These are phyloP conservation scores for Pseudoneurospora amorphoporcata DNA, from an alignment of 495 filamentous ascomycete species.

Conservation along the genomic window DNA sequence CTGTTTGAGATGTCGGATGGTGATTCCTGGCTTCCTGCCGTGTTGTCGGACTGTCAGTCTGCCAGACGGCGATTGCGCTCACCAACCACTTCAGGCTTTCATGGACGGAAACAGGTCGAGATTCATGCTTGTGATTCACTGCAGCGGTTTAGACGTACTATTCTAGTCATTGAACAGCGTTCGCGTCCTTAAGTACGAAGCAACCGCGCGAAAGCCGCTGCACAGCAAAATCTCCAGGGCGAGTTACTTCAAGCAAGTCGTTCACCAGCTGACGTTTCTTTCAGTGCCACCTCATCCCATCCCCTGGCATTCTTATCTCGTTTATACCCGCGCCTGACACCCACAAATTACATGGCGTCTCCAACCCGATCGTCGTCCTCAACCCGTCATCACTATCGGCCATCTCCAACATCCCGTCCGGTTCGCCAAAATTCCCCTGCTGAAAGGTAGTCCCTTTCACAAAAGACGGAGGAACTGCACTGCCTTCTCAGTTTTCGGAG, in stretches of 20 bases:
- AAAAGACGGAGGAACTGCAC: neutral
- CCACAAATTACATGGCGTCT: neutral
- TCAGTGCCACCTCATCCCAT: neutral
- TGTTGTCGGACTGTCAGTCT: neutral
- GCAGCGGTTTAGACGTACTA: neutral
- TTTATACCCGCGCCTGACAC: neutral
- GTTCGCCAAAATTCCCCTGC: no score
- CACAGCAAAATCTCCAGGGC: neutral
- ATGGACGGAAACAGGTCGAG: neutral
- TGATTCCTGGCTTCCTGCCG: no score
- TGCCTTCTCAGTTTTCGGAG: neutral
- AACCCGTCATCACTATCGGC: neutral
- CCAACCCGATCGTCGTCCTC: neutral
- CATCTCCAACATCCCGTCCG: neutral
- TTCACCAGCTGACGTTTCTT: neutral
- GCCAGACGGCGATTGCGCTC: neutral
- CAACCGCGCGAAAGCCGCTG: neutral
- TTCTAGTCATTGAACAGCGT: neutral
- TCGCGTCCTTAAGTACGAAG: neutral
- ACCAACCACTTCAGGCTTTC: neutral
- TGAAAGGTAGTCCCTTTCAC: neutral
- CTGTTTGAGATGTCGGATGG: neutral
- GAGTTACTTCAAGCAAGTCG: neutral
- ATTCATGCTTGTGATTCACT: neutral
- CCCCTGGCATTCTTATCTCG: neutral